Conservation (phyloP, 2,329 filamentous ascomycete genomes). For the Aspergillus piperis region DNA sequence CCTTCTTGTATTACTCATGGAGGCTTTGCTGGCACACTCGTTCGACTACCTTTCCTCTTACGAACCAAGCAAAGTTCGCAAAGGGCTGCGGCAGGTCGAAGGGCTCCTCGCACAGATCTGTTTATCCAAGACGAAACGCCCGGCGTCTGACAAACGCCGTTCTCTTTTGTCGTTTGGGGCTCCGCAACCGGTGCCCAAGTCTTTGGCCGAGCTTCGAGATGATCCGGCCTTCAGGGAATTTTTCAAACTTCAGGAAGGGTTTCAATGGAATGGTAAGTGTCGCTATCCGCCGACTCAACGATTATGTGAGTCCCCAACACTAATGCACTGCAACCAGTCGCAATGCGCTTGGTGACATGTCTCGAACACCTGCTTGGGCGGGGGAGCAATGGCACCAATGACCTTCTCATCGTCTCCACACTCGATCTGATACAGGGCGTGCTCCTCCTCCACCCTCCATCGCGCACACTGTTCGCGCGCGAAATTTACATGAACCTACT, state of each 20-base stretch:
- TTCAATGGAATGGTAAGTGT: slow-evolving; percentile 82
- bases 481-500: slow-evolving; percentile 96
- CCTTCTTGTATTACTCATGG: slow-evolving; percentile 60
- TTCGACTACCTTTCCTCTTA: slow-evolving; percentile 97
- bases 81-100: slow-evolving; percentile 91
- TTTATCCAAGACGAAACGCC: slow-evolving; percentile 58
- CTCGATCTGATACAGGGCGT: slow-evolving; percentile 87
- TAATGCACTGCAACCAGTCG: slow-evolving; percentile 55
- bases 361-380: slow-evolving; percentile 84
- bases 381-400: slow-evolving; percentile 77
- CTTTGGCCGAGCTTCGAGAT: slow-evolving; percentile 68
- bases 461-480: slow-evolving; percentile 79
- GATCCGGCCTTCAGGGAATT: slow-evolving; percentile 94
- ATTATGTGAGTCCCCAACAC: background rate
- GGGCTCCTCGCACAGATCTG: slow-evolving; percentile 93
- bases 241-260: slow-evolving; percentile 94
- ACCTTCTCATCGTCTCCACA: slow-evolving; percentile 82
- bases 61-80: slow-evolving; percentile 84
- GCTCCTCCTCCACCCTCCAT: slow-evolving; percentile 85
- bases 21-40: slow-evolving; percentile 84
- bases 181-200: slow-evolving; percentile 56
- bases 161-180: slow-evolving; percentile 44
- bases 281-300: background rate
- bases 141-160: slow-evolving; percentile 43
- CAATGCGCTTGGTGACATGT: slow-evolving; percentile 79